Evolutionary conservation across 331 rosid genomes (phyloP).

Genomic region (Acacia concinna): DNA sequence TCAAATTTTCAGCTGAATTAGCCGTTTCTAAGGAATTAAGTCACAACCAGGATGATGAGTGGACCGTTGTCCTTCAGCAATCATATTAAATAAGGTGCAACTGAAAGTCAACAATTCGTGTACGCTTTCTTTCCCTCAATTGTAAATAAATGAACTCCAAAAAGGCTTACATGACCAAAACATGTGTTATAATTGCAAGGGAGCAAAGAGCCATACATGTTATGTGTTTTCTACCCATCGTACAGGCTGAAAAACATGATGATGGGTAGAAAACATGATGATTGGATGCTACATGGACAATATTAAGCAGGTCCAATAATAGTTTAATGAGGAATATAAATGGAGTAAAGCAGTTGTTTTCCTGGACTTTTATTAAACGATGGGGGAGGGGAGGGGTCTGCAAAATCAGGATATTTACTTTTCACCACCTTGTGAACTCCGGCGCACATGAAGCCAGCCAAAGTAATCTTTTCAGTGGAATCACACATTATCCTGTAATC

Average conservation of each 20-base stretch:
- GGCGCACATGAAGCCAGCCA: background rate
- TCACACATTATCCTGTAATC: background rate
- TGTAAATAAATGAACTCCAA: background rate
- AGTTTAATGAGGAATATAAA: background rate
- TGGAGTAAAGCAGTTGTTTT: background rate
- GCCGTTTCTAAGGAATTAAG: background rate
- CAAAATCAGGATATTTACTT: background rate
- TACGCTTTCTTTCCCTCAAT: background rate
- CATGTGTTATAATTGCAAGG: background rate
- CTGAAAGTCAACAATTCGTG: background rate
- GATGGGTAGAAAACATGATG: constrained; percentile 3
- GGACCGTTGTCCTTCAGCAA: background rate
- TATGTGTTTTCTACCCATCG: background rate
- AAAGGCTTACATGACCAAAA: background rate
- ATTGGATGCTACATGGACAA: constrained; percentile 3
- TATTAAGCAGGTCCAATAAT: background rate
- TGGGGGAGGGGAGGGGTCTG: background rate
- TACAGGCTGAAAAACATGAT: background rate
- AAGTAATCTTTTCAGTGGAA: background rate
- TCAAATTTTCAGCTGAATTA: constrained; percentile 2
- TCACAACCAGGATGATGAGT: background rate
- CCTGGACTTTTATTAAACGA: too few relatives aligned
- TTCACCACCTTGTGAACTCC: background rate
- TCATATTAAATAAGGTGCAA: background rate
- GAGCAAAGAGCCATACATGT: background rate